Conservation (phyloP, 2,329 filamentous ascomycete genomes). For the Harringtonia aguacate region DNA sequence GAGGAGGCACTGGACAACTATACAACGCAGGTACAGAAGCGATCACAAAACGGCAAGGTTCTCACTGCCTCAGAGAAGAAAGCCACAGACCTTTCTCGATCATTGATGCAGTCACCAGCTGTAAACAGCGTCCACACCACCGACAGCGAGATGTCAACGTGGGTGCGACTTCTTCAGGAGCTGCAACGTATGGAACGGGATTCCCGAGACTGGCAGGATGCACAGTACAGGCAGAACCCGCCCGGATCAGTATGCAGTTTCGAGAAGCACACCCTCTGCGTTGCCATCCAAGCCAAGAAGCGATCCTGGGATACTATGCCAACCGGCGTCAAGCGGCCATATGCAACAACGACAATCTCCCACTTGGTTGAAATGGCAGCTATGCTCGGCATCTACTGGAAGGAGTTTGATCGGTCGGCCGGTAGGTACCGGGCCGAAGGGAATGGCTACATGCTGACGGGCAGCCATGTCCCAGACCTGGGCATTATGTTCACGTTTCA, state of each 20-base stretch:
- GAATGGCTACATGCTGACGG: slow-evolving; percentile 41
- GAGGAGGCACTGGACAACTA: too few relatives aligned
- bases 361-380: slow-evolving; percentile 44
- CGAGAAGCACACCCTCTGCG: slow-evolving; percentile 27
- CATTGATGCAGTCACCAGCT: too few relatives aligned
- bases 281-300: slow-evolving; percentile 33
- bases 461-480: slow-evolving; percentile 33
- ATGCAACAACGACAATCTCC: slow-evolving; percentile 42
- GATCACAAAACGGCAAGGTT: not conserved
- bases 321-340: slow-evolving; percentile 32
- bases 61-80: too few relatives aligned
- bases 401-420: slow-evolving; percentile 39
- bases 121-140: slow-evolving; percentile 39
- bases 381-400: slow-evolving; percentile 47
- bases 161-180: slow-evolving; percentile 38
- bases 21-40: not conserved
- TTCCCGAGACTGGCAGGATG: slow-evolving; percentile 34
- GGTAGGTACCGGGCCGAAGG: slow-evolving; percentile 45
- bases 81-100: too few relatives aligned
- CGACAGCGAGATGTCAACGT: slow-evolving; percentile 45
- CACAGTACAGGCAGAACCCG: slow-evolving; percentile 16
- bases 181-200: slow-evolving; percentile 38
- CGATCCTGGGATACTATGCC: slow-evolving; percentile 44
- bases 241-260: slow-evolving; percentile 3
- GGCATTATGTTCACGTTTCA: slow-evolving; percentile 46